Evolutionary conservation across 495 filamentous ascomycete genomes (phyloP).

Genomic region (Talaromyces nanjingensis): DNA sequence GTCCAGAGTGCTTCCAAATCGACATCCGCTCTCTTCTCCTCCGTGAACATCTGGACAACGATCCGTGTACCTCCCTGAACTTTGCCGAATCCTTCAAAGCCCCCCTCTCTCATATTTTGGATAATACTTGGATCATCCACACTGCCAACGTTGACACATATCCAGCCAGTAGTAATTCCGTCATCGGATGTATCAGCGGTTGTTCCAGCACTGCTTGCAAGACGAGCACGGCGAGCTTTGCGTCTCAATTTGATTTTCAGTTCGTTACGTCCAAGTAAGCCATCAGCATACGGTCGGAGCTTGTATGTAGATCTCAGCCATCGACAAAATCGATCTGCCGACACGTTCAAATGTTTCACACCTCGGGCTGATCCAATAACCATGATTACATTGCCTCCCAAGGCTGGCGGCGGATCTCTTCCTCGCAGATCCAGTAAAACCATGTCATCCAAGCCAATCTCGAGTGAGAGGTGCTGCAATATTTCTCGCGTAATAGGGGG

Average conservation of each 20-base stretch:
- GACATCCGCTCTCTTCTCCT: slow-evolving; percentile 74
- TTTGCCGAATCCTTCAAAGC: slow-evolving; percentile 70
- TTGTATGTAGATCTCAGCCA: slow-evolving; percentile 72
- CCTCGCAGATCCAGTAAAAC: slow-evolving; percentile 71
- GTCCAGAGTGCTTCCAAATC: slow-evolving; percentile 79
- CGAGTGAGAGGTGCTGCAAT: slow-evolving; percentile 69
- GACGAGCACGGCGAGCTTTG: slow-evolving; percentile 68
- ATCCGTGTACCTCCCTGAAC: slow-evolving; percentile 51
- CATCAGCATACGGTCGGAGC: slow-evolving; percentile 72
- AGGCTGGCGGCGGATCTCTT: slow-evolving; percentile 76
- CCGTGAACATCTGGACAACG: slow-evolving; percentile 86
- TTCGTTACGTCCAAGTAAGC: slow-evolving; percentile 82
- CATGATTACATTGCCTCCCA: slow-evolving; percentile 88
- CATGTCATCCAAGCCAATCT: slow-evolving; percentile 76
- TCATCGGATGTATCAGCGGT: slow-evolving; percentile 55
- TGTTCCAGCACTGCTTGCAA: slow-evolving; percentile 55
- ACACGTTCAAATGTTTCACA: slow-evolving; percentile 88
- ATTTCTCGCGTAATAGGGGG: slow-evolving; percentile 67
- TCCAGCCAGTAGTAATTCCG: slow-evolving; percentile 86
- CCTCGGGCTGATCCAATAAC: slow-evolving; percentile 87
- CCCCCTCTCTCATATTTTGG: slow-evolving; percentile 29
- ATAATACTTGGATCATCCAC: slow-evolving; percentile 38
- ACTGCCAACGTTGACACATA: slow-evolving; percentile 82
- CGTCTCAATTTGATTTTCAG: slow-evolving; percentile 79
- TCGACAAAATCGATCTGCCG: slow-evolving; percentile 79